phyloP scores from a whole-genome alignment of 1,284 basidiomycete genomes.

The Thecaphora thlaspeos region DNA sequence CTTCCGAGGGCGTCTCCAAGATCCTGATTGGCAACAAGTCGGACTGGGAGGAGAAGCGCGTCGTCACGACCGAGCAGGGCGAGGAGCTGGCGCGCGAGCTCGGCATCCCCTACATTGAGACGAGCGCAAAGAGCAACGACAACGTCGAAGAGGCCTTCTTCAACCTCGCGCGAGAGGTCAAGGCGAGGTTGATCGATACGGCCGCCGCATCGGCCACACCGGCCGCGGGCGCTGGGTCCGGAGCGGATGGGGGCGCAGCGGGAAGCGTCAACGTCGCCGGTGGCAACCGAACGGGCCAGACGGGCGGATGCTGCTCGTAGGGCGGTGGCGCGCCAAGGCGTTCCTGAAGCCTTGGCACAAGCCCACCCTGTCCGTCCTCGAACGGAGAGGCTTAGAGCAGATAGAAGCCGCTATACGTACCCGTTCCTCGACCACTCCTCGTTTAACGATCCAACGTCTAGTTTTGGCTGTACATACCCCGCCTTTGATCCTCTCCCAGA shows the following conservation, averaged over 20 bases:
- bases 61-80: constrained; percentile 77
- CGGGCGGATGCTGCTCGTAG: constrained; percentile 21
- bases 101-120: constrained; percentile 95
- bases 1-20: constrained; percentile 98
- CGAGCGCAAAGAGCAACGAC: constrained; percentile 93
- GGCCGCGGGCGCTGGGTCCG: neutral
- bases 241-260: constrained; percentile 2
- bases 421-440: no score
- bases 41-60: constrained; percentile 96
- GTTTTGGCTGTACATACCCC: no score
- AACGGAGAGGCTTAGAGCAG: no score
- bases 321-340: no score
- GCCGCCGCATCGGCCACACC: constrained; percentile 22
- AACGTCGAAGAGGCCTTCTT: constrained; percentile 99
- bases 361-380: no score
- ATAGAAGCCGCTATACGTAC: no score
- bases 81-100: constrained; percentile 76
- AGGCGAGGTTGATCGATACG: constrained; percentile 85
- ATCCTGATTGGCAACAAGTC: constrained; percentile 99
- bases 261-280: constrained; percentile 39
- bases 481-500: no score
- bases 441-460: no score
- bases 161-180: constrained; percentile 75
- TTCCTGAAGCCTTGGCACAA: no score
- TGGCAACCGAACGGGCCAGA: constrained; percentile 22